Conservation (phyloP, 257 asterid genomes). For the Agastache rugosa region DNA sequence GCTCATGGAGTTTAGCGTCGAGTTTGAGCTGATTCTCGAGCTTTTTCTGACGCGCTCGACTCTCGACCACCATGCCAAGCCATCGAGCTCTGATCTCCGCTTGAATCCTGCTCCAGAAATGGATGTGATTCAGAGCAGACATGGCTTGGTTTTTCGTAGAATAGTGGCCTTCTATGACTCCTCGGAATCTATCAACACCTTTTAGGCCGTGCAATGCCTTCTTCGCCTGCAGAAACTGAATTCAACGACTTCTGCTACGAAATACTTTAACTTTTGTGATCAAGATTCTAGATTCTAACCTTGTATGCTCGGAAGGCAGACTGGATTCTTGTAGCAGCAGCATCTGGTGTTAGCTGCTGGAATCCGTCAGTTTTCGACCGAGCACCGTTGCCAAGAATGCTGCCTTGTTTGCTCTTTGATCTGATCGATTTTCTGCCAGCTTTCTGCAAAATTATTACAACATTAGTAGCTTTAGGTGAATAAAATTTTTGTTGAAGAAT, state of each 20-base stretch:
- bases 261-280: neutral
- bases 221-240: constrained; percentile 50
- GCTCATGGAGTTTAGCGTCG: constrained; percentile 76
- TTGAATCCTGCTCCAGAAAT: constrained; percentile 73
- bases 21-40: constrained; percentile 66
- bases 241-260: neutral
- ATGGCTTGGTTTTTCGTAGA: constrained; percentile 49
- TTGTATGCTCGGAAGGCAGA: constrained; percentile 54
- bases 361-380: constrained; percentile 30
- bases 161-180: constrained; percentile 45
- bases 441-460: constrained; percentile 26
- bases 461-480: neutral
- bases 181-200: constrained; percentile 52
- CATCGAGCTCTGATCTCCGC: constrained; percentile 65
- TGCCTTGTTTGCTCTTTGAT: constrained; percentile 27
- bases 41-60: constrained; percentile 55
- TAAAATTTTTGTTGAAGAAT: neutral
- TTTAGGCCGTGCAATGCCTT: constrained; percentile 49
- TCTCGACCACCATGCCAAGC: constrained; percentile 61
- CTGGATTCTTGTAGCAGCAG: constrained; percentile 65
- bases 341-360: constrained; percentile 35
- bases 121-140: constrained; percentile 62
- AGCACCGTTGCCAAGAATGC: constrained; percentile 38
- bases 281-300: constrained; percentile 40
- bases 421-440: constrained; percentile 35